These are phyloP conservation scores for Linnemannia hyalina DNA, from an alignment of 192 early-diverging fungal genomes.

Conservation along the genomic window DNA sequence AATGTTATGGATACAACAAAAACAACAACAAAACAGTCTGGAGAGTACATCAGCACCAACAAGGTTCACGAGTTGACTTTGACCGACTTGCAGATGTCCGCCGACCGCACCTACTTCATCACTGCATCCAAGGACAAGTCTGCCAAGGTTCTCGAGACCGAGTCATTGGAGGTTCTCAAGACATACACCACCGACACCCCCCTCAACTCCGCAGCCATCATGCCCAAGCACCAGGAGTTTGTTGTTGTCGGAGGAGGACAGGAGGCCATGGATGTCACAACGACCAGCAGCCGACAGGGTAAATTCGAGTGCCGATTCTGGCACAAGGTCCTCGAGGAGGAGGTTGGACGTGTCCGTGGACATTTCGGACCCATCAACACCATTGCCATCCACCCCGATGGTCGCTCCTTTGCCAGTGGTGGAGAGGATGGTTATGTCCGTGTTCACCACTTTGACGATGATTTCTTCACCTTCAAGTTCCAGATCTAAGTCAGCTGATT, in stretches of 20 bases:
- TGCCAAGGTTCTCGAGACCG: conserved; percentile 89
- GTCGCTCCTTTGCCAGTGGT: conserved; percentile 93
- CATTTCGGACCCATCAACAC: conserved; percentile 99
- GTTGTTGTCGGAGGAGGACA: conserved; percentile 97
- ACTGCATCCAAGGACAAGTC: conserved; percentile 96
- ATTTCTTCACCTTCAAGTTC: conserved; percentile 95
- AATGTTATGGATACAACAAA: background rate
- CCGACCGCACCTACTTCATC: conserved; percentile 93
- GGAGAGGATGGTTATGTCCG: conserved; percentile 99
- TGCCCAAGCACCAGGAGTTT: conserved; percentile 85
- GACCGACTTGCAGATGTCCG: conserved; percentile 94
- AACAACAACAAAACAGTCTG: conserved; percentile 64
- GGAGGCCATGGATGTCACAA: conserved; percentile 98
- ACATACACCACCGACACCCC: conserved; percentile 87
- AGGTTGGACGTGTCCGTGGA: conserved; percentile 96
- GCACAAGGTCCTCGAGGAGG: conserved; percentile 96
- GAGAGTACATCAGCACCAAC: conserved; percentile 72
- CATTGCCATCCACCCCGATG: conserved; percentile 95
- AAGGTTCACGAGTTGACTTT: conserved; percentile 80
- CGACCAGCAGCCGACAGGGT: conserved; percentile 88
- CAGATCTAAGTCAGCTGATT: conserved; percentile 57
- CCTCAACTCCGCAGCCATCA: conserved; percentile 93
- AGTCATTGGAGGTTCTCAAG: conserved; percentile 88
- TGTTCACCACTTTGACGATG: conserved; percentile 95
- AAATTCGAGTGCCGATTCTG: conserved; percentile 99